phyloP scores from a whole-genome alignment of 2,329 filamentous ascomycete species.

The Fusarium sp. region DNA sequence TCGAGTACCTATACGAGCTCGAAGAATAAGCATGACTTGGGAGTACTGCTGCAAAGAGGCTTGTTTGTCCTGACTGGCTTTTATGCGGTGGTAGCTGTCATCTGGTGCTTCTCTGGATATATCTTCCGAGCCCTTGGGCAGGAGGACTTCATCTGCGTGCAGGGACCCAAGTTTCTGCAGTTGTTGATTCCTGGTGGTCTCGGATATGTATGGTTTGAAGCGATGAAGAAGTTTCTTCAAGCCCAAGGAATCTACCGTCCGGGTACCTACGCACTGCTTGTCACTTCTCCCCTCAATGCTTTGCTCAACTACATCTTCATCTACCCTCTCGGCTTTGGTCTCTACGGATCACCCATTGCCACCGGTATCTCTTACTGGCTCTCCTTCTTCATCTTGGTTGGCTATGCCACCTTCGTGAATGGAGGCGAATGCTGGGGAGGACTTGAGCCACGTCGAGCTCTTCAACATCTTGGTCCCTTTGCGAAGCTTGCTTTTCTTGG shows the following conservation, averaged over 20 bases:
- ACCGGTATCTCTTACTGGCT: constrained; percentile 89
- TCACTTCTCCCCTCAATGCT: constrained; percentile 84
- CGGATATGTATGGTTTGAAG: constrained; percentile 89
- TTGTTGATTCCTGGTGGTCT: constrained; percentile 82
- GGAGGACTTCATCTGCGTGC: constrained; percentile 77
- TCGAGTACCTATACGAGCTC: constrained; percentile 86
- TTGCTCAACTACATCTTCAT: constrained; percentile 84
- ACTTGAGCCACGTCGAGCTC: constrained; percentile 67
- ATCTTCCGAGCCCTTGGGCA: constrained; percentile 81
- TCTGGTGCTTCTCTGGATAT: constrained; percentile 81
- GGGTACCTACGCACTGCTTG: constrained; percentile 82
- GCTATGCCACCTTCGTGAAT: constrained; percentile 75
- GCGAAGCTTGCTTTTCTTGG: constrained; percentile 79
- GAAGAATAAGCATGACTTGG: constrained; percentile 80
- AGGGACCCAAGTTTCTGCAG: constrained; percentile 77
- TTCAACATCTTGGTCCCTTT: constrained; percentile 77
- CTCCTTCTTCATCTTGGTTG: constrained; percentile 79
- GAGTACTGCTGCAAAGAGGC: constrained; percentile 79
- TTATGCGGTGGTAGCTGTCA: constrained; percentile 75
- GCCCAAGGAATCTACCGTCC: constrained; percentile 89
- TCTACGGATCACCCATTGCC: constrained; percentile 83
- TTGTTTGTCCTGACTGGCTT: constrained; percentile 77
- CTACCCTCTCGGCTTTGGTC: constrained; percentile 74
- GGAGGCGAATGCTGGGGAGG: constrained; percentile 86
- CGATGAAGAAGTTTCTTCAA: constrained; percentile 87